A percentile compares a stretch with the other conserved stretches of the same genome.
Conservation (phyloP, 139 green algal species). For the Picochlorum sp. region DNA sequence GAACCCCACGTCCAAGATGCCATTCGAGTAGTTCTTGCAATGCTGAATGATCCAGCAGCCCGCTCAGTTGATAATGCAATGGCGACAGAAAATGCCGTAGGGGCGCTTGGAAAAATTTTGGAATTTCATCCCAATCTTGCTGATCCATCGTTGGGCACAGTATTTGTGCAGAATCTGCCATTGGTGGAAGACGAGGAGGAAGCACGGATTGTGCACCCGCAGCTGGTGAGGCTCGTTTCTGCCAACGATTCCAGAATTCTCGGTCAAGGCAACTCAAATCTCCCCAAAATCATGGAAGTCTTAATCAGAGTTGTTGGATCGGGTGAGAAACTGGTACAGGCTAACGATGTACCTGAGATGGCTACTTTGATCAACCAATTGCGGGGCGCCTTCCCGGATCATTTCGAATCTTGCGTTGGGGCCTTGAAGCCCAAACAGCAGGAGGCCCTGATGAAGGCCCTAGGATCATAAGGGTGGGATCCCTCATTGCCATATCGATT, state of each 20-base stretch:
- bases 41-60: conserved; percentile 34
- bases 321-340: conserved; percentile 35
- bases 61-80: conserved; percentile 53
- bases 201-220: conserved; percentile 62
- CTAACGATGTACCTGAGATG: conserved; percentile 25
- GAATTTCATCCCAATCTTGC: conserved; percentile 17
- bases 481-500: too few species aligned
- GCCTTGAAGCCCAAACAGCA: conserved; percentile 43
- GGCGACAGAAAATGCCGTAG: conserved; percentile 73
- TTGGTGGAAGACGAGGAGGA: conserved; percentile 61
- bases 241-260: conserved; percentile 33
- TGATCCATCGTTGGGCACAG: conserved; percentile 13
- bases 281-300: conserved; percentile 37
- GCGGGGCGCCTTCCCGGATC: conserved; percentile 15
- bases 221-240: conserved; percentile 65
- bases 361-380: conserved; percentile 41
- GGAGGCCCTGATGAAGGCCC: conserved; percentile 14
- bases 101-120: conserved; percentile 57
- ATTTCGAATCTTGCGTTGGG: conserved; percentile 26
- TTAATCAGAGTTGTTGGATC: conserved; percentile 35
- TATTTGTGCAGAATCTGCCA: conserved; percentile 47
- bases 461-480: too few species aligned
- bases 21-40: conserved; percentile 28
- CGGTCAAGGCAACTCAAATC: conserved; percentile 43
- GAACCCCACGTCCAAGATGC: conserved; percentile 26